These are phyloP conservation scores for Talaromyces sp. DNA, from an alignment of 2,329 filamentous ascomycete species.

Conservation along the genomic window DNA sequence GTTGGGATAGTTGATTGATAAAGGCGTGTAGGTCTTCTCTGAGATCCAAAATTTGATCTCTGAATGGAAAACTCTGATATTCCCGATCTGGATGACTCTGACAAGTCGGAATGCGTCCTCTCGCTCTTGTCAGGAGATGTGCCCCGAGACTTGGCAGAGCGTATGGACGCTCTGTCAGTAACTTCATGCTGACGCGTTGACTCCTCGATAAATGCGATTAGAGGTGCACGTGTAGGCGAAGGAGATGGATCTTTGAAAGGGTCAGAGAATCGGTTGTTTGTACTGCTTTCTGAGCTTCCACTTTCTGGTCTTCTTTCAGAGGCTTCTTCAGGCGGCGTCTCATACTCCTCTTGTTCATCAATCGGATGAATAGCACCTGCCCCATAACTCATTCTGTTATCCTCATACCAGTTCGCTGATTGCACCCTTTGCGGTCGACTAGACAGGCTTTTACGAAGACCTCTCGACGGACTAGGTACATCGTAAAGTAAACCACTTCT, in stretches of 20 bases:
- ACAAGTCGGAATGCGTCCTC: conserved; percentile 55
- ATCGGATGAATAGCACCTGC: conserved; percentile 61
- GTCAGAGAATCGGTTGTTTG: conserved; percentile 23
- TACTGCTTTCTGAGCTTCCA: conserved; percentile 19
- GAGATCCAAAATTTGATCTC: conserved; percentile 27
- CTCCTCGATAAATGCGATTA: conserved; percentile 20
- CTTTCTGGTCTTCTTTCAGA: conserved; percentile 19
- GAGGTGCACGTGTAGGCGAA: conserved; percentile 15
- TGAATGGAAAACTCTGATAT: conserved; percentile 30
- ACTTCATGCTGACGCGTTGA: conserved; percentile 5
- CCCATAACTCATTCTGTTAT: conserved; percentile 47
- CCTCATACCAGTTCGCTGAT: conserved; percentile 46
- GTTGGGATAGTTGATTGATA: conserved; percentile 22
- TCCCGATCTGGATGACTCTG: conserved; percentile 51
- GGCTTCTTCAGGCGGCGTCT: conserved; percentile 30
- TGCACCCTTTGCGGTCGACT: conserved; percentile 31
- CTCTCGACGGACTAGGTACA: conserved; percentile 38
- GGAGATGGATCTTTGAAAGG: conserved; percentile 27
- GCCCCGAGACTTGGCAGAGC: conserved; percentile 31
- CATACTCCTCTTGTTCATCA: conserved; percentile 60
- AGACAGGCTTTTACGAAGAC: conserved; percentile 39
- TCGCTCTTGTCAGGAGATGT: conserved; percentile 52
- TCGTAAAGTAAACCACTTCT: conserved; percentile 43
- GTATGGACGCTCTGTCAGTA: conserved; percentile 16
- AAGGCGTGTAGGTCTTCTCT: conserved; percentile 34